Conservation (phyloP, 2,329 filamentous ascomycete species). For the Alternaria tenuissima region DNA sequence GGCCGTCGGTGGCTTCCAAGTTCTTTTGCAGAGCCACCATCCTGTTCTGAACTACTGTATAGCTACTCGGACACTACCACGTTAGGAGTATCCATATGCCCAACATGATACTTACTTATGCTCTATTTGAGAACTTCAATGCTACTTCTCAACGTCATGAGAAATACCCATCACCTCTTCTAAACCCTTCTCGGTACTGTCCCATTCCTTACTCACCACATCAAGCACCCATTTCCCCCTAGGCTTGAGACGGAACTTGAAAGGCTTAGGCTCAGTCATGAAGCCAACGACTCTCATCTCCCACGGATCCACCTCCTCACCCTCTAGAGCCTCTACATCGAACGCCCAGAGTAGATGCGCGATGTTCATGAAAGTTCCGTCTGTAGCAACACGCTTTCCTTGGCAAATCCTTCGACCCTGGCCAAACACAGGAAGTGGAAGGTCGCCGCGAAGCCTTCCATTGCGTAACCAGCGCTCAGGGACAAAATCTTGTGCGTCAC, state of each 20-base stretch:
- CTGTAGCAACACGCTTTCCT: slow-evolving; percentile 19
- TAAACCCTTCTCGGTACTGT: slow-evolving; percentile 6
- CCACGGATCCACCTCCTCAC: slow-evolving; percentile 14
- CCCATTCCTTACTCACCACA: slow-evolving; percentile 13
- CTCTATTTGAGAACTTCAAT: background rate
- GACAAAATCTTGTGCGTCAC: slow-evolving; percentile 7
- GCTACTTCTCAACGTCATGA: slow-evolving; percentile 6
- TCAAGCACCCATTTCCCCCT: slow-evolving; percentile 14
- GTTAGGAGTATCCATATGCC: background rate
- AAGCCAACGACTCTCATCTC: slow-evolving; percentile 17
- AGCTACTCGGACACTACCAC: background rate
- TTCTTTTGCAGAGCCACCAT: background rate
- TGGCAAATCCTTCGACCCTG: slow-evolving; percentile 20
- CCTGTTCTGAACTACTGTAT: background rate
- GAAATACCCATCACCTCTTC: slow-evolving; percentile 9
- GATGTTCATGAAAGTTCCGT: slow-evolving; percentile 17
- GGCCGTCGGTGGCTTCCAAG: background rate
- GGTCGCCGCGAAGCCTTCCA: slow-evolving; percentile 14
- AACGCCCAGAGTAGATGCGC: slow-evolving; percentile 17
- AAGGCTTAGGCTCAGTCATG: slow-evolving; percentile 19
- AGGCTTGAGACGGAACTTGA: slow-evolving; percentile 18
- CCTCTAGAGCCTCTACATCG: slow-evolving; percentile 9
- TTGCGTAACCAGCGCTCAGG: slow-evolving; percentile 19
- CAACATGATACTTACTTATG: background rate
- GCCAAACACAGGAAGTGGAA: slow-evolving; percentile 19